Percentiles rank a stretch among this genome's conserved stretches.
Evolutionary conservation across 768 basidiomycete genomes (phyloP).

Genomic region (Mycena metata): DNA sequence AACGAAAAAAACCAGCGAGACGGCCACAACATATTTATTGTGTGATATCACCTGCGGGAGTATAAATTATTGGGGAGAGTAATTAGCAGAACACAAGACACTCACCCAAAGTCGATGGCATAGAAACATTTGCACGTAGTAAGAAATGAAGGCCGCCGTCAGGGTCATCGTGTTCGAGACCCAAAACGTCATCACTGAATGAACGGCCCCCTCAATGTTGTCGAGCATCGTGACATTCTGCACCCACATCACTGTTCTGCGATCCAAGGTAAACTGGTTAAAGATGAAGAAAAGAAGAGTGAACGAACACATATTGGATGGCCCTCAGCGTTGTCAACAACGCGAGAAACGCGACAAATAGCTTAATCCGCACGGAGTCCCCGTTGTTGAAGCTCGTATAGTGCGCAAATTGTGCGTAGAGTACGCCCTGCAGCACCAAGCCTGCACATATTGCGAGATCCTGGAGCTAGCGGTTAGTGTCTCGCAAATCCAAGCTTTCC

Average conservation of each 20-base stretch:
- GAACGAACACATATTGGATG: not conserved
- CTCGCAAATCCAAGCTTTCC: no score
- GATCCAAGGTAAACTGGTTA: not conserved
- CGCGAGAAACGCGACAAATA: constrained; percentile 7
- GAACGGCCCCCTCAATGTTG: not conserved
- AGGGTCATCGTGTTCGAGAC: not conserved
- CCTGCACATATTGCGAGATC: not conserved
- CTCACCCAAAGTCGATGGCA: constrained; percentile 5
- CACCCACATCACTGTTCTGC: not conserved
- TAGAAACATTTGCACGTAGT: constrained; percentile 1
- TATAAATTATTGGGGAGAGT: not conserved
- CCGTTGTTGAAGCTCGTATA: not conserved
- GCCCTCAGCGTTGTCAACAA: constrained; percentile 1
- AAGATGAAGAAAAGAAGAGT: not conserved
- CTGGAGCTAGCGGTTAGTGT: not conserved
- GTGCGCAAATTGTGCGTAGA: not conserved
- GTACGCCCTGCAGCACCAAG: not conserved
- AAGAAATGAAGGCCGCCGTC: not conserved
- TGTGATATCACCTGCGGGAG: not conserved
- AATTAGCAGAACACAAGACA: not conserved
- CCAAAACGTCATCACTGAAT: not conserved
- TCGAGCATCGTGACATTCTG: not conserved
- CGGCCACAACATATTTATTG: not conserved
- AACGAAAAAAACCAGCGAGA: no score
- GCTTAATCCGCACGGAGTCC: not conserved